phyloP scores from a whole-genome alignment of 805 yeast genomes.

The Clavispora carvajalis region DNA sequence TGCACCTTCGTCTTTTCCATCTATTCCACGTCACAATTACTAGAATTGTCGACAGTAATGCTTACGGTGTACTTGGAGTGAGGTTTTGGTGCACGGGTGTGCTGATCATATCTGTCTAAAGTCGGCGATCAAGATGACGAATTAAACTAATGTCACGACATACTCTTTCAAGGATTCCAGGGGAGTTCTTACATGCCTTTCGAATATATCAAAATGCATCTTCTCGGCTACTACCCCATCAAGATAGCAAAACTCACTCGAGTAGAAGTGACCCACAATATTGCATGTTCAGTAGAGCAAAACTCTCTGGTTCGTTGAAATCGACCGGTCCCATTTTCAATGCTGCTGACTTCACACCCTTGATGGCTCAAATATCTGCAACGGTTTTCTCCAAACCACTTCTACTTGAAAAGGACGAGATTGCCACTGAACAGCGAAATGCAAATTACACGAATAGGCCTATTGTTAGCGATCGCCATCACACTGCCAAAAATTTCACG shows the following conservation, averaged over 20 bases:
- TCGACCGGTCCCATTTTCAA: conserved; percentile 6
- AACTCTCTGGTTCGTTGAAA: conserved; percentile 11
- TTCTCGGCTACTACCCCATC: conserved; percentile 6
- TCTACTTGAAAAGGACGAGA: conserved; percentile 5
- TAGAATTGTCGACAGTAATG: too few species aligned
- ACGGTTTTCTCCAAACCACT: conserved; percentile 18
- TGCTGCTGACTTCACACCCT: conserved; percentile 20
- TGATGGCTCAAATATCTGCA: conserved; percentile 15
- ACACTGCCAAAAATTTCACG: conserved; percentile 15
- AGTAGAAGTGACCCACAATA: conserved; percentile 16
- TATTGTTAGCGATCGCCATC: conserved; percentile 6
- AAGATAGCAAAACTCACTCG: conserved; percentile 11
- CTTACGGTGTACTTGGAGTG: too few species aligned
- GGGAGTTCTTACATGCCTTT: conserved; percentile 14
- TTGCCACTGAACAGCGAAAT: not conserved
- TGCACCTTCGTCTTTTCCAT: too few species aligned
- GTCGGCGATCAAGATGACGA: not conserved
- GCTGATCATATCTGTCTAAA: not conserved
- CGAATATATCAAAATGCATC: conserved; percentile 16
- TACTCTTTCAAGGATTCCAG: conserved; percentile 19
- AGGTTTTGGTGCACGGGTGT: not conserved
- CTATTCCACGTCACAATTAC: too few species aligned
- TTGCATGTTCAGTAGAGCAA: conserved; percentile 16
- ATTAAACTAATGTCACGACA: conserved; percentile 8
- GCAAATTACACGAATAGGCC: not conserved